These are phyloP conservation scores for Eucalyptus pumila DNA, from an alignment of 345 rosid genomes.

Conservation along the genomic window DNA sequence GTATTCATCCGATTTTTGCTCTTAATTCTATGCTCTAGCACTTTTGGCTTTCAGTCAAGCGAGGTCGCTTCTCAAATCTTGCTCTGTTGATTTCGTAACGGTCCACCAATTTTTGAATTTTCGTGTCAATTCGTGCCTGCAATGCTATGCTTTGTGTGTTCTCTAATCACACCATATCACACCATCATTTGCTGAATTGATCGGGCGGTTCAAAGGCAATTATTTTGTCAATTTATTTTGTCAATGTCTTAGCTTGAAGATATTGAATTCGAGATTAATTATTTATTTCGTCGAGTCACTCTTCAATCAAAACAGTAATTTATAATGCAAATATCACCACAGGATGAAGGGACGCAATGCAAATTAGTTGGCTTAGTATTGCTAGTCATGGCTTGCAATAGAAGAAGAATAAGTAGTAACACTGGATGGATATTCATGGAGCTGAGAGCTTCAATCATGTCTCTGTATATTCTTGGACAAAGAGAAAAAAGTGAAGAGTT, in stretches of 20 bases:
- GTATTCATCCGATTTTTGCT: too few relatives aligned
- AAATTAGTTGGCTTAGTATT: neutral
- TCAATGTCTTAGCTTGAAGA: too few relatives aligned
- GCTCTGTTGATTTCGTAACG: too few relatives aligned
- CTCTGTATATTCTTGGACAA: neutral
- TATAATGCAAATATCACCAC: neutral
- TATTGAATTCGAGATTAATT: too few relatives aligned
- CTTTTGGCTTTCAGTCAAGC: too few relatives aligned
- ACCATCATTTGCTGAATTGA: accelerated
- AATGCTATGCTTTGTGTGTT: too few relatives aligned
- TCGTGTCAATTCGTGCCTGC: accelerated
- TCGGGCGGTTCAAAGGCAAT: too few relatives aligned
- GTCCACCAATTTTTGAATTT: too few relatives aligned
- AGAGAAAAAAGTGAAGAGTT: neutral
- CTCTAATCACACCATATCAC: too few relatives aligned
- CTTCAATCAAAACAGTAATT: neutral
- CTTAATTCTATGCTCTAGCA: too few relatives aligned
- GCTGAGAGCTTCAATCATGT: neutral
- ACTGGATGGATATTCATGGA: neutral
- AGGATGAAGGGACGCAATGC: neutral
- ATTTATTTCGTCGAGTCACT: neutral
- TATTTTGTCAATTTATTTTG: accelerated
- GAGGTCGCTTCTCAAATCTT: accelerated
- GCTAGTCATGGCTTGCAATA: neutral
- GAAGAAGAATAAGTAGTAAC: neutral